These are phyloP conservation scores for Podospora appendiculata DNA, from an alignment of 495 filamentous ascomycete species.

Conservation along the genomic window DNA sequence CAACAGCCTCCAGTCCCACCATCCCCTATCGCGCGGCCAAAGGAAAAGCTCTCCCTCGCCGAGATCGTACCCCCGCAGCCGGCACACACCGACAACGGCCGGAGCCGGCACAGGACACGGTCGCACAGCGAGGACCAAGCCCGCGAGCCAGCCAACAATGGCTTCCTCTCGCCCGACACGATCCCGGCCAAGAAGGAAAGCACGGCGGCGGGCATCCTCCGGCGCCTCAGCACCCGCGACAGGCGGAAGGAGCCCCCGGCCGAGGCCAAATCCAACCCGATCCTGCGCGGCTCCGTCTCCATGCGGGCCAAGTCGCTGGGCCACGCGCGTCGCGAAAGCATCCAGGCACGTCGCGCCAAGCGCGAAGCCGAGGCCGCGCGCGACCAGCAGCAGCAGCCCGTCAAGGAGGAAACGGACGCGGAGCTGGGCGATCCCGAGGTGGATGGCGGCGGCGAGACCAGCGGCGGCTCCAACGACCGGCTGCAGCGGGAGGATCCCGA, in stretches of 20 bases:
- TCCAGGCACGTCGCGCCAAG: conserved; percentile 66
- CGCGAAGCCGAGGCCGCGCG: conserved; percentile 41
- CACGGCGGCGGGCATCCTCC: conserved; percentile 75
- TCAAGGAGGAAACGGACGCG: conserved; percentile 73
- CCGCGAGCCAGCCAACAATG: conserved; percentile 63
- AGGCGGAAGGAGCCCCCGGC: conserved; percentile 50
- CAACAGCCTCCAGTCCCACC: conserved; percentile 16
- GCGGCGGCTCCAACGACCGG: conserved; percentile 44
- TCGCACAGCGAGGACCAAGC: conserved; percentile 96
- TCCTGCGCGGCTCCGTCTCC: conserved; percentile 42
- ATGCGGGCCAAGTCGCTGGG: conserved; percentile 83
- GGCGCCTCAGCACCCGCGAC: conserved; percentile 83
- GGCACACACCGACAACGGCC: conserved; percentile 77
- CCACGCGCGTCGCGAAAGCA: conserved; percentile 82
- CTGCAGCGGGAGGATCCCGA: conserved; percentile 47
- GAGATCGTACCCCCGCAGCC: conserved; percentile 74
- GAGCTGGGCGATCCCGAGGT: conserved; percentile 35
- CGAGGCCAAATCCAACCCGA: conserved; percentile 26
- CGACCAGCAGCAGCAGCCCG: conserved; percentile 20
- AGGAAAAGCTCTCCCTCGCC: conserved; percentile 39
- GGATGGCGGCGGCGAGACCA: conserved; percentile 25
- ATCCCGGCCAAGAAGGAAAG: conserved; percentile 72
- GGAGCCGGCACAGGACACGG: conserved; percentile 75
- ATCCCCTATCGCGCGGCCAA: conserved; percentile 38
- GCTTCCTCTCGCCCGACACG: conserved; percentile 56